Conservation (phyloP, 257 asterid species). For the Prunella vulgaris region DNA sequence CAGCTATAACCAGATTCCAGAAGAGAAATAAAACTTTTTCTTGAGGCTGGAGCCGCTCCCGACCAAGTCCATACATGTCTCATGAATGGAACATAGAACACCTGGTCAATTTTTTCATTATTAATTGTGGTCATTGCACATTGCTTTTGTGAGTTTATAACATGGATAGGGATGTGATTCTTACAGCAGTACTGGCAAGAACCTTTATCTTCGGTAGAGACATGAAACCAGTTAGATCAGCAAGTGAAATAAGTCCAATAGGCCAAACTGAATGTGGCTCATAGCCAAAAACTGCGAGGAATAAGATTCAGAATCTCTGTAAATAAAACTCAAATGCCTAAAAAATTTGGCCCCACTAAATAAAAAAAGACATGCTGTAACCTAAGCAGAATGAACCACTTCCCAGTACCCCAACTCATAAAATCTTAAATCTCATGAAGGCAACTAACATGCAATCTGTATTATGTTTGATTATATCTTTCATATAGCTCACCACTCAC, state of each 20-base stretch:
- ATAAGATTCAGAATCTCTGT: background rate
- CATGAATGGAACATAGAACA: slow-evolving; percentile 85
- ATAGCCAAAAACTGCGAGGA: slow-evolving; percentile 78
- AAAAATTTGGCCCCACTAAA: background rate
- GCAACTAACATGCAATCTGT: background rate
- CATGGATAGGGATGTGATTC: slow-evolving; percentile 19
- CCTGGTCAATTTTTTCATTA: slow-evolving; percentile 39
- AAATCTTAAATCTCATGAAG: background rate
- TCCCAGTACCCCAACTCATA: slow-evolving; percentile 1
- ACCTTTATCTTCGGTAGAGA: slow-evolving; percentile 71
- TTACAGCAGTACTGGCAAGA: slow-evolving; percentile 95
- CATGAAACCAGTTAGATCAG: slow-evolving; percentile 83
- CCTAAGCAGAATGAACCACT: slow-evolving; percentile 2
- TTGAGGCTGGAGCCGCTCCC: slow-evolving; percentile 80
- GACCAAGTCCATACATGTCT: slow-evolving; percentile 97
- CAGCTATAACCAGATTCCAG: slow-evolving; percentile 82
- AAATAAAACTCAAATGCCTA: background rate
- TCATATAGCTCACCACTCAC: background rate
- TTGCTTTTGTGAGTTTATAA: slow-evolving; percentile 1
- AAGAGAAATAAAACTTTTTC: slow-evolving; percentile 59
- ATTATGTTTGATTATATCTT: background rate
- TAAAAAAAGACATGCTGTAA: slow-evolving; percentile 6
- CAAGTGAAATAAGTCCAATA: slow-evolving; percentile 75
- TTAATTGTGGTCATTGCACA: slow-evolving; percentile 16
- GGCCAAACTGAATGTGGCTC: slow-evolving; percentile 99